Percentiles rank a stretch among this genome's conserved stretches.
Conservation (phyloP, 257 asterid genomes). For the Osmanthus fragrans region DNA sequence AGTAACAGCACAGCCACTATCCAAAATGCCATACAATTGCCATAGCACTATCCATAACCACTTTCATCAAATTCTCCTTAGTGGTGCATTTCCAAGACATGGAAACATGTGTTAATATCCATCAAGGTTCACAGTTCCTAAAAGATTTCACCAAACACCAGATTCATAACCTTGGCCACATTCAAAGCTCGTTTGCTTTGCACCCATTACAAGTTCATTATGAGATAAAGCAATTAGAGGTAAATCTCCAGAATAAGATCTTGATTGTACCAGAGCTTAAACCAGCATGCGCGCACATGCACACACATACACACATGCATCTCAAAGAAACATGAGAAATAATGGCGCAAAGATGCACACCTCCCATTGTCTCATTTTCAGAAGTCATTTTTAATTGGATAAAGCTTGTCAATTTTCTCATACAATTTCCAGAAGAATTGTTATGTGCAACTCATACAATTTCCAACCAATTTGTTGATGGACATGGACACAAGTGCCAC, state of each 20-base stretch:
- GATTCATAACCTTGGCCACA: background rate
- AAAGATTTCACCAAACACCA: background rate
- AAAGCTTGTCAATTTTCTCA: conserved; percentile 10
- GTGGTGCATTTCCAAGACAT: background rate
- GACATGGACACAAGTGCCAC: background rate
- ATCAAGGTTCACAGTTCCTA: background rate
- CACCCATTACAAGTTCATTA: background rate
- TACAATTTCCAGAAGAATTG: conserved; percentile 1
- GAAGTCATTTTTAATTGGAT: background rate
- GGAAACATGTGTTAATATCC: background rate
- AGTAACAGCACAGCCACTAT: background rate
- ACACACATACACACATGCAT: background rate
- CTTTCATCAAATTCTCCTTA: background rate
- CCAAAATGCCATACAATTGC: background rate
- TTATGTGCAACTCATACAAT: background rate
- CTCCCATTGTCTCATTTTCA: background rate
- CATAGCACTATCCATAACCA: background rate
- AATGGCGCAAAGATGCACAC: background rate
- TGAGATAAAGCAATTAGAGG: background rate
- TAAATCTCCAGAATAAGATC: background rate
- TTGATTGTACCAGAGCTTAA: background rate
- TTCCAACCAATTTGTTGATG: background rate
- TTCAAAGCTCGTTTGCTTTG: background rate
- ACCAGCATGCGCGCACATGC: background rate
- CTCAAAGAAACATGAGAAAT: background rate